Base-by-base conservation (phyloP, 2,329 filamentous ascomycete genomes). In the Fusarium fracticaudum region DNA sequence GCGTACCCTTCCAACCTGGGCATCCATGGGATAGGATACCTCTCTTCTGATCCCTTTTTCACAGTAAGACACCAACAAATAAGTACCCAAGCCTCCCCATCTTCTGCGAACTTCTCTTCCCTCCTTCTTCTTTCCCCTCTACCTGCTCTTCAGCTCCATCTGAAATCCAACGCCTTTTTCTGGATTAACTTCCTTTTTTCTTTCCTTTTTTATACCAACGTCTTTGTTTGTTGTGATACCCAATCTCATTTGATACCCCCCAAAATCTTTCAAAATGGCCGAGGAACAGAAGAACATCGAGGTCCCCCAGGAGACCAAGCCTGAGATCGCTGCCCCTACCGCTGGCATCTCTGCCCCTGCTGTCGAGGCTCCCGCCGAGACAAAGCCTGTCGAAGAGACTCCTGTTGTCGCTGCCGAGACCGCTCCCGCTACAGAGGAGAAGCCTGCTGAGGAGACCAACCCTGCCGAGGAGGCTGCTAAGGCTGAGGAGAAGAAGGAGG, bases 241-340 rank as follows among this genome's bases (percentile, higher is more conserved):
- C 86, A 82, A 74, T 76, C 69, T 78, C 79, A 80, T 83, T 82
- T 81, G 79, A 82, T 80, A 84, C 81, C 80, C 78, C 81, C 33
- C 17, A 53, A 80, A 80, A 81, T 82, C 80, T 81, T 81, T 83
- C 86, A 89, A 80, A 87, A 94, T 94, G 92, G 91, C 93, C 86
- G 92, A 94, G 81, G 87, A 86, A 84, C 88, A 91, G 84, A 94
- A 94, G 87, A 88, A 91, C 81, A 87, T 89, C 79, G 91, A 91
- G 83, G 86, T 87, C 83, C 82, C 87, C 76, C 79, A 83, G 81
- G 89, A 90, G 76, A 83, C 86, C 76, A 85, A 85, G 85, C 82
- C 85, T 69, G 82, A 82, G 71, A 77, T 24, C 15, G n/a, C 51
- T 29, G 24, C 48, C 24, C 45, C 60, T 43, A 8, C 78, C 63